A percentile compares a stretch with the other conserved stretches of the same genome.
Evolutionary conservation across 257 asterid species (phyloP).

Genomic region (Solanum lycopersicoides): DNA sequence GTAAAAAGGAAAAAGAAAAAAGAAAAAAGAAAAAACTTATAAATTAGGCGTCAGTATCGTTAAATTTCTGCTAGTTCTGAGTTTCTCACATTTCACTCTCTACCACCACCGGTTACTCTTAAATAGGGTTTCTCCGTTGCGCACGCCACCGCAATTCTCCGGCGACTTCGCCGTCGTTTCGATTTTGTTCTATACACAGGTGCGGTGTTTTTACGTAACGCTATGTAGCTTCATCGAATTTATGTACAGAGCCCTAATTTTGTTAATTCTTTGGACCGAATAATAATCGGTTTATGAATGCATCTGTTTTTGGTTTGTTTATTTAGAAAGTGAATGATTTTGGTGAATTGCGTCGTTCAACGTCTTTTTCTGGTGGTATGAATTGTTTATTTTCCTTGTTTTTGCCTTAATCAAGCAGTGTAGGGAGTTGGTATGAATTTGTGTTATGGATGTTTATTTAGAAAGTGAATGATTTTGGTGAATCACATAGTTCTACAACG

Average conservation of each 20-base stretch:
- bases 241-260: not conserved
- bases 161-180: not conserved
- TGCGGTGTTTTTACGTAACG: not conserved
- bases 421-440: not conserved
- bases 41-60: not conserved
- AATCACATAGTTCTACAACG: not conserved
- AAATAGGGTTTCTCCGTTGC: not conserved
- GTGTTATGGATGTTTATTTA: not conserved
- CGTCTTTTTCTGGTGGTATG: not conserved
- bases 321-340: not conserved
- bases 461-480: not conserved
- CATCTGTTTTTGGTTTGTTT: not conserved
- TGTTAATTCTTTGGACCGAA: not conserved
- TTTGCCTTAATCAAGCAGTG: not conserved
- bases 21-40: not conserved
- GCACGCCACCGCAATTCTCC: not conserved
- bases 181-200: not conserved
- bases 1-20: not conserved
- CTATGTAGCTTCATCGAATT: not conserved
- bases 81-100: not conserved
- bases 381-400: not conserved
- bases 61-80: not conserved
- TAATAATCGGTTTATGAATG: not conserved
- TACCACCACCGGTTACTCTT: not conserved
- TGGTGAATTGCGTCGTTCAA: not conserved